Conservation (phyloP, 1,284 basidiomycete genomes). For the Gomphus sp. region DNA sequence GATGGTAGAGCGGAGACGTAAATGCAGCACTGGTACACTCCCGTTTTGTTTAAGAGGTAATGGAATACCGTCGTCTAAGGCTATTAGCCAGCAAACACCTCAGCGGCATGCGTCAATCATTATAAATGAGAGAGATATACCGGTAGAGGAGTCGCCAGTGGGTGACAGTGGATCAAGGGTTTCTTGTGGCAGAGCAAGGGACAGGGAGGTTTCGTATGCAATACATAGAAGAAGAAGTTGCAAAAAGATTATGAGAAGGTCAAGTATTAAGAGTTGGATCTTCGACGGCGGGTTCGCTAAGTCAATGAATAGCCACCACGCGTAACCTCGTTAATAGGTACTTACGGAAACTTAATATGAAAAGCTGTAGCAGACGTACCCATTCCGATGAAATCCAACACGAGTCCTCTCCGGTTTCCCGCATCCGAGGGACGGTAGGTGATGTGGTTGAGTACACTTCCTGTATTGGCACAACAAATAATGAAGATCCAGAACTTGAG, state of each 20-base stretch:
- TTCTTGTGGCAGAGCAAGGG: slow-evolving; percentile 22
- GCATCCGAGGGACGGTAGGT: slow-evolving; percentile 40
- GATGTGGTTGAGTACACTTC: slow-evolving; percentile 53
- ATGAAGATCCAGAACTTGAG: slow-evolving; percentile 56
- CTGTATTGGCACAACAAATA: slow-evolving; percentile 46
- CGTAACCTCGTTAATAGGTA: neutral
- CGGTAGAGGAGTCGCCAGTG: neutral
- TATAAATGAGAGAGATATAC: neutral
- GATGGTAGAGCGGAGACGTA: slow-evolving; percentile 7
- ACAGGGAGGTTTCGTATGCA: slow-evolving; percentile 49
- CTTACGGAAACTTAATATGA: neutral
- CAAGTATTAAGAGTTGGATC: slow-evolving; percentile 52
- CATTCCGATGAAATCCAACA: slow-evolving; percentile 71
- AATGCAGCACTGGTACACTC: slow-evolving; percentile 3
- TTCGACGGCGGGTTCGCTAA: slow-evolving; percentile 53
- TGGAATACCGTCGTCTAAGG: neutral
- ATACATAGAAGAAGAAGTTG: slow-evolving; percentile 56
- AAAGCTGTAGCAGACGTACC: slow-evolving; percentile 33
- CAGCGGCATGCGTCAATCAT: neutral
- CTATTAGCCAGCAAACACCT: neutral
- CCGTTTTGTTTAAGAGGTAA: neutral
- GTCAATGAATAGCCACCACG: neutral
- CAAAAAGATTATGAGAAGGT: slow-evolving; percentile 54
- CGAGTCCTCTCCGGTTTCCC: slow-evolving; percentile 30
- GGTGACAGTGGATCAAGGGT: slow-evolving; percentile 22